Evolutionary conservation across 2,329 filamentous ascomycete species (phyloP).

Genomic region (Dryadomyces quercus-mongolicae): DNA sequence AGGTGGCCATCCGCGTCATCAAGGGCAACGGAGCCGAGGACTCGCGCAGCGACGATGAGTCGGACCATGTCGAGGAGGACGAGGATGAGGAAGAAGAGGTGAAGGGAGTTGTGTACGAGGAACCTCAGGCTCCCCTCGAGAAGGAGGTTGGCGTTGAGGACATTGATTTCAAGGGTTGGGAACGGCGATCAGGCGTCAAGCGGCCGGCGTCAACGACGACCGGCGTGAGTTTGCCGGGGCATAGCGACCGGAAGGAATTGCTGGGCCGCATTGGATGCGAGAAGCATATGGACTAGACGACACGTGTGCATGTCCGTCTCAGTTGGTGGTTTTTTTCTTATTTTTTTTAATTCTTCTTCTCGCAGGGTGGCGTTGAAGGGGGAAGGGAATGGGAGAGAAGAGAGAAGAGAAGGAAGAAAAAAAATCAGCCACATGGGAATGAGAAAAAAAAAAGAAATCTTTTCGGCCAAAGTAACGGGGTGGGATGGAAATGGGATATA

Average conservation of each 20-base stretch:
- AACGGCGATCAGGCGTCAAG: constrained; percentile 42
- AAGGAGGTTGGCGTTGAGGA: constrained; percentile 66
- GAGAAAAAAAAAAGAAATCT: background rate
- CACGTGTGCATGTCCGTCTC: background rate
- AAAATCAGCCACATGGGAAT: background rate
- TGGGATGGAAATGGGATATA: background rate
- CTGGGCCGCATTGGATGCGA: constrained; percentile 74
- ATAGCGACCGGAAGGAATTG: constrained; percentile 69
- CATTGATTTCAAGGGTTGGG: constrained; percentile 54
- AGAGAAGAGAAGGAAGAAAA: background rate
- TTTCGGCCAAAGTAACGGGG: background rate
- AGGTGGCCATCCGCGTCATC: constrained; percentile 70
- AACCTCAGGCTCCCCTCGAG: constrained; percentile 44
- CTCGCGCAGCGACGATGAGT: constrained; percentile 76
- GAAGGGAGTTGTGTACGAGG: constrained; percentile 41
- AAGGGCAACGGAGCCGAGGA: constrained; percentile 72
- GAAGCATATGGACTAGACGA: constrained; percentile 47
- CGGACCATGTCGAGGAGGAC: constrained; percentile 46
- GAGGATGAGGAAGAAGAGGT: constrained; percentile 49
- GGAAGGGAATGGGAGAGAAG: no score
- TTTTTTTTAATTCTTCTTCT: no score
- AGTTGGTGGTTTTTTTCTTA: background rate
- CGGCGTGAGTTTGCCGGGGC: constrained; percentile 54
- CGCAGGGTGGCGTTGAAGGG: background rate
- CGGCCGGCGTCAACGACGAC: constrained; percentile 38